phyloP scores from a whole-genome alignment of 2,329 filamentous ascomycete genomes.

The Plenodomus biglobosus region DNA sequence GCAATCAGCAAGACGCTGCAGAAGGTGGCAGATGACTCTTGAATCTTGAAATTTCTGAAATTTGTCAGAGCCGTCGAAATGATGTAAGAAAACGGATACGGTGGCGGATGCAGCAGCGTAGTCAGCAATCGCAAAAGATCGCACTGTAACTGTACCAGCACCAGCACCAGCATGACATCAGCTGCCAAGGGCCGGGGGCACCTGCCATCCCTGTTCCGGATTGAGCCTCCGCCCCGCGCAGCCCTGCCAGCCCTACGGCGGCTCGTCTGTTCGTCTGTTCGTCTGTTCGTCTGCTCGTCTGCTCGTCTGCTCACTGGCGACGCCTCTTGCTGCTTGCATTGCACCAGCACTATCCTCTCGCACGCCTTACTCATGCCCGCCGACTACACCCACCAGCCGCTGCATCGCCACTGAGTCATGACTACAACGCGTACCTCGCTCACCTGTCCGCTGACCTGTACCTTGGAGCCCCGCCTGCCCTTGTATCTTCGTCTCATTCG shows the following conservation, averaged over 20 bases:
- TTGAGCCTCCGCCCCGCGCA: constrained; percentile 14
- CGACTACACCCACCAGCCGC: not conserved
- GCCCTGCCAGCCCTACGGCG: constrained; percentile 7
- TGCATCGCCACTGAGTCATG: constrained; percentile 6
- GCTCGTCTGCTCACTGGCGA: too few relatives aligned
- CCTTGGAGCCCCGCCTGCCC: not conserved
- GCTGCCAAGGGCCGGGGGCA: constrained; percentile 10
- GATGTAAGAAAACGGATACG: not conserved
- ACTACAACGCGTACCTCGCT: constrained; percentile 1
- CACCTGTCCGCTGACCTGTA: constrained; percentile 8
- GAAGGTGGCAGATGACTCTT: not conserved
- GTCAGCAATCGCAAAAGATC: too few relatives aligned
- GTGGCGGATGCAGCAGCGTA: constrained; percentile 13
- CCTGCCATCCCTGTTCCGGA: constrained; percentile 19
- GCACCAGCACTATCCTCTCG: too few relatives aligned
- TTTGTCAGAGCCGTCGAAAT: not conserved
- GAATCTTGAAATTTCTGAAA: not conserved
- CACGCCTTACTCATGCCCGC: not conserved
- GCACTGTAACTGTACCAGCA: too few relatives aligned
- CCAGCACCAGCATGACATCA: constrained; percentile 14
- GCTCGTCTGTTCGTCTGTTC: too few relatives aligned
- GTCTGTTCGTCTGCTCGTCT: too few relatives aligned
- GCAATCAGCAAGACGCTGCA: constrained; percentile 5
- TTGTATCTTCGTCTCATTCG: constrained; percentile 4
- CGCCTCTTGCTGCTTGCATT: too few relatives aligned